Base-by-base conservation (phyloP, 352 stramenopile species). In the Pythium dissotocum region DNA sequence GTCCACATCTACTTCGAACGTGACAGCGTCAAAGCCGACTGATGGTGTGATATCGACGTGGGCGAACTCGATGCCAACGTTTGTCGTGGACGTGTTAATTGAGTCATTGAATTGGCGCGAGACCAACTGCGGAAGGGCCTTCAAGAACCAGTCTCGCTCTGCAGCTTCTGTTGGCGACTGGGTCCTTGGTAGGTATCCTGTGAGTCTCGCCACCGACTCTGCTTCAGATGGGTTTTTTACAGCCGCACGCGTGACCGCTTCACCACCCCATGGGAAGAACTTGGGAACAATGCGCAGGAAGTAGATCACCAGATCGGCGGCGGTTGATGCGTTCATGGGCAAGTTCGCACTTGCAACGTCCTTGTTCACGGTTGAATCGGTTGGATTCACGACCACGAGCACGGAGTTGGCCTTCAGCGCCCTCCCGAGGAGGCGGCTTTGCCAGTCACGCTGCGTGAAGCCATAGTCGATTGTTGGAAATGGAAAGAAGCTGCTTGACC, bases 321-420 rank as follows among this genome's bases (percentile, higher is more conserved):
- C 66, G 0, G 52, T 44, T 16, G 66, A 67, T 26, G 60, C 60
- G 46, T 72, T 61, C 66, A 72, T 72, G 6, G 66, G 66, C 14
- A 64, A 18, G 7, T 21, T 24, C 16, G 35, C 40, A 18, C 42
- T 67, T 16, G 16, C 26, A n/a, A n/a, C 0, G 4, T 42, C 18
- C 38, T 21, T n/a, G n/a, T n/a, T n/a, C n/a, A n/a, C n/a, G n/a
- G n/a, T n/a, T n/a, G n/a, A n/a, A 9, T 72, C 33, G 16, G 64
- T 63, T 2, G 57, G 10, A 21, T 71, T 71, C 8, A 49, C 18
- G 9, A 67, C 40, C 0, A 67, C 2, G 1, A 35, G 51, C 2
- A 72, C n/a, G 1, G 46, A 18, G 6, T 32, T 2, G 9, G 46
- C 10, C 6, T 16, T 6, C 1, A 63, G 14, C 0, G 58, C 58